phyloP scores from a whole-genome alignment of 2,329 filamentous ascomycete genomes.

The Keithomyces neogunnii region DNA sequence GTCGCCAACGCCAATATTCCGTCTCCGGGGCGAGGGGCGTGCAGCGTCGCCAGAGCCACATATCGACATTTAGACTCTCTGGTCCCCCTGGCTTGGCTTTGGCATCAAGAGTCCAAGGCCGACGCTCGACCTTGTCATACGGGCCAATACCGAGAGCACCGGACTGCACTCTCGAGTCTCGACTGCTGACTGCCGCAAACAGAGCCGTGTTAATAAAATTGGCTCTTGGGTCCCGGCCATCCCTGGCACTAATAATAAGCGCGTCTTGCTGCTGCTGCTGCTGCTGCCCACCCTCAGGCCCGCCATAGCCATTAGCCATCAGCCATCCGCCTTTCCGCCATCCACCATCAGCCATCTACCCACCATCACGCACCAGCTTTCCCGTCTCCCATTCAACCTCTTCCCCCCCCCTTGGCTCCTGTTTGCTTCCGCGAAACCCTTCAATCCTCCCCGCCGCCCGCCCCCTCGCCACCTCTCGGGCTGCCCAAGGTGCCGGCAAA shows the following conservation, averaged over 20 bases:
- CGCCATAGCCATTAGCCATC: background rate
- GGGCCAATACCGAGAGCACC: no score
- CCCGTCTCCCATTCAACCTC: background rate
- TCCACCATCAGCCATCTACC: background rate
- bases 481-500: constrained; percentile 7
- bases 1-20: no score
- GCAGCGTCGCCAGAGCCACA: no score
- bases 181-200: no score
- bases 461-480: constrained; percentile 1
- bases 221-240: background rate
- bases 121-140: no score
- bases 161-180: no score
- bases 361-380: background rate
- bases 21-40: no score
- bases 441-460: background rate
- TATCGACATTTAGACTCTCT: no score
- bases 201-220: no score
- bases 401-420: background rate
- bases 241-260: background rate
- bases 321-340: background rate
- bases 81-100: no score
- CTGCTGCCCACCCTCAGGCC: no score
- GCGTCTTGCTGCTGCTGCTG: background rate
- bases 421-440: background rate
- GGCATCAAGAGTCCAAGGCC: no score